Base-by-base conservation (phyloP, 2,329 filamentous ascomycete species). In the Aspergillus proliferans region DNA sequence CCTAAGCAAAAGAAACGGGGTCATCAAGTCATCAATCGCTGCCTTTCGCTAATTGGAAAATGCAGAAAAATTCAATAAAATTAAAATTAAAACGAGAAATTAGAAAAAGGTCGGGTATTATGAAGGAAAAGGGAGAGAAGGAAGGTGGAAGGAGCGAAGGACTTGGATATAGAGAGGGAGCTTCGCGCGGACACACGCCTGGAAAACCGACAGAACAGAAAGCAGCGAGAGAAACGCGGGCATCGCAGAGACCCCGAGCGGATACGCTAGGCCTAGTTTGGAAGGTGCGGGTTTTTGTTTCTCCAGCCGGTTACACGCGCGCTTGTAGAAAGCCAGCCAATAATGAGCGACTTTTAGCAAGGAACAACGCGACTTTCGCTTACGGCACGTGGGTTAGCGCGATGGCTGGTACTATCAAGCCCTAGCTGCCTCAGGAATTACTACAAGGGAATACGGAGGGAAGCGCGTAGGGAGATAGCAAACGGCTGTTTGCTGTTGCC, bases 171-270 rank as follows among this genome's bases (percentile, higher is more conserved):
- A 48, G 49, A 54, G 50, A 58, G 55, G 53, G 52, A 53, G 45
- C 55, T 60, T 58, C 59, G 59, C 59, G 63, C 59, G 58, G 60
- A 64, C 52, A 58, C 58, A 62, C 57, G 57, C 59, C 57, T 56
- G 53, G 56, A 55, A 58, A 56, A 30, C 50, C 56, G 57, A 57
- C 58, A 52, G 52, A 60, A 52, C 54, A 63, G 58, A 63, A 55
- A 58, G 52, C 52, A 55, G 53, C 48, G 54, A 48, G 46, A 54
- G 50, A 57, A 56, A 66, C 64, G 66, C 65, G 65, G 65, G 65
- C 59, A 65, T 66, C 62, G 57, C 63, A 66, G 48, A 68, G 66
- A 70, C 67, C 65, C 67, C 66, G 63, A 68, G 66, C 40, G 48
- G 24, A 54, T 45, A 58, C 55, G 52, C 67, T 70, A 70, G 58